A percentile compares a stretch with the other conserved stretches of the same genome.
Evolutionary conservation across 2,329 filamentous ascomycete species (phyloP).

Genomic region (Colletotrichum gigasporum): DNA sequence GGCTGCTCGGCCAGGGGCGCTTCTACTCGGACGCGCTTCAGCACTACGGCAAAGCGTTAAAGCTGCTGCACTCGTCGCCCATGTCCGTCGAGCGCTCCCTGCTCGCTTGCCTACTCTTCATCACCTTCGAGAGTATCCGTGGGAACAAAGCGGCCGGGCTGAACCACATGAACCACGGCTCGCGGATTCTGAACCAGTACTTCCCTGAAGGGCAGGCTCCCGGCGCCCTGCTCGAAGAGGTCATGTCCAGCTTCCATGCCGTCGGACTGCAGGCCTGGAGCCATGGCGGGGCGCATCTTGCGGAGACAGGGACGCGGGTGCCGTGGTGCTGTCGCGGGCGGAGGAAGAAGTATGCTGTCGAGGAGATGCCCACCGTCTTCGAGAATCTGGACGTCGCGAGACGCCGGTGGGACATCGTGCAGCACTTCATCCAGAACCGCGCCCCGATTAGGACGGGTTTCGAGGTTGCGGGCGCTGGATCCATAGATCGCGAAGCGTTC

Average conservation of each 20-base stretch:
- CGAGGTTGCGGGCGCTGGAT: background rate
- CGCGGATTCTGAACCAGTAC: background rate
- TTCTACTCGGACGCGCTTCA: constrained; percentile 47
- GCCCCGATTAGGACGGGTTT: constrained; percentile 3
- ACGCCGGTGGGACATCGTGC: constrained; percentile 8
- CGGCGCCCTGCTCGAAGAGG: background rate
- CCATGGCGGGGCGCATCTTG: background rate
- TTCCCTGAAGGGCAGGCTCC: background rate
- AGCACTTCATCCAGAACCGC: constrained; percentile 13
- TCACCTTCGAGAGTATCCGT: constrained; percentile 50
- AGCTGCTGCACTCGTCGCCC: constrained; percentile 42
- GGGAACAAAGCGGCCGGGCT: constrained; percentile 49
- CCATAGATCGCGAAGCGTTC: background rate
- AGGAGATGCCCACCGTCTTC: constrained; percentile 18
- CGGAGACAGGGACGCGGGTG: background rate
- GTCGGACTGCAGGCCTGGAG: constrained; percentile 7
- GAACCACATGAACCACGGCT: constrained; percentile 49
- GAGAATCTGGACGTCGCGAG: constrained; percentile 1
- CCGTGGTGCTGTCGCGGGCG: constrained; percentile 22
- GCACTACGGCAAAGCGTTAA: constrained; percentile 51
- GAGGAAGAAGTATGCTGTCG: constrained; percentile 3
- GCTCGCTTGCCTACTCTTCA: constrained; percentile 49
- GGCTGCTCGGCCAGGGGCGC: background rate
- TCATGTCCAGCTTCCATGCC: background rate
- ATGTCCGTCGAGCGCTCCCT: constrained; percentile 42